Percentiles rank a stretch among this genome's conserved stretches.
These are phyloP conservation scores for Pseudohyphozyma bogoriensis DNA, from an alignment of 768 basidiomycete species.

Conservation along the genomic window DNA sequence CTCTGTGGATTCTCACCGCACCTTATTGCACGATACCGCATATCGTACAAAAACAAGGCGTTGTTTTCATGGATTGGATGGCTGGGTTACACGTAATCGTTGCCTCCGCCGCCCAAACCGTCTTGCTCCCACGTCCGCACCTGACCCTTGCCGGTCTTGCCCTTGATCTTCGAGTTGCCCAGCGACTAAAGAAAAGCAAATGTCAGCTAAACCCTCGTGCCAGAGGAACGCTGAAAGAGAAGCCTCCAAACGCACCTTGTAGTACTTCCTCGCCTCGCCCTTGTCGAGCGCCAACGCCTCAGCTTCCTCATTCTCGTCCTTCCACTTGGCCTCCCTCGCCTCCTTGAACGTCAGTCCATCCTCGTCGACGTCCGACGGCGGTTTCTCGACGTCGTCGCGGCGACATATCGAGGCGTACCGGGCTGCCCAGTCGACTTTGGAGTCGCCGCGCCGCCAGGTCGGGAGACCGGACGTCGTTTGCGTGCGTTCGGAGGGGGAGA, in stretches of 20 bases:
- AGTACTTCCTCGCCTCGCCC: conserved; percentile 30
- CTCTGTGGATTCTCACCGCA: no score
- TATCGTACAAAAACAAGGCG: no score
- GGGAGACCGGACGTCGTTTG: conserved; percentile 19
- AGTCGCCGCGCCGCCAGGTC: conserved; percentile 29
- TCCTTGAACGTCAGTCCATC: conserved; percentile 30
- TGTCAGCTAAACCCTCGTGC: not conserved
- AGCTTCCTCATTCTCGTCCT: conserved; percentile 22
- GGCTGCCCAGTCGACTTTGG: conserved; percentile 30
- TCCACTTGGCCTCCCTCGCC: conserved; percentile 29
- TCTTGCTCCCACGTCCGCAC: conserved; percentile 33
- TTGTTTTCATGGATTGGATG: no score
- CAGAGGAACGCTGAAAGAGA: conserved; percentile 1
- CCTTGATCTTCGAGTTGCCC: conserved; percentile 28
- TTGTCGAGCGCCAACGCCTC: conserved; percentile 12
- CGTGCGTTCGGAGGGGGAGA: conserved; percentile 14
- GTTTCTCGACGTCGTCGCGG: conserved; percentile 20
- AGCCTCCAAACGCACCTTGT: conserved; percentile 27
- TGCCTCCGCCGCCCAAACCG: conserved; percentile 1
- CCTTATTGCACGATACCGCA: no score
- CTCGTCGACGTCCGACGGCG: conserved; percentile 5
- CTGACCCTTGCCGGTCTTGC: conserved; percentile 9
- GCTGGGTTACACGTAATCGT: not conserved
- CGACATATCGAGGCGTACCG: conserved; percentile 27
- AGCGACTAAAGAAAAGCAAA: conserved; percentile 3